Percentiles rank a stretch among this genome's conserved stretches.
Evolutionary conservation across 2,329 filamentous ascomycete genomes (phyloP).

Genomic region (Ceratocystis alfenasii): DNA sequence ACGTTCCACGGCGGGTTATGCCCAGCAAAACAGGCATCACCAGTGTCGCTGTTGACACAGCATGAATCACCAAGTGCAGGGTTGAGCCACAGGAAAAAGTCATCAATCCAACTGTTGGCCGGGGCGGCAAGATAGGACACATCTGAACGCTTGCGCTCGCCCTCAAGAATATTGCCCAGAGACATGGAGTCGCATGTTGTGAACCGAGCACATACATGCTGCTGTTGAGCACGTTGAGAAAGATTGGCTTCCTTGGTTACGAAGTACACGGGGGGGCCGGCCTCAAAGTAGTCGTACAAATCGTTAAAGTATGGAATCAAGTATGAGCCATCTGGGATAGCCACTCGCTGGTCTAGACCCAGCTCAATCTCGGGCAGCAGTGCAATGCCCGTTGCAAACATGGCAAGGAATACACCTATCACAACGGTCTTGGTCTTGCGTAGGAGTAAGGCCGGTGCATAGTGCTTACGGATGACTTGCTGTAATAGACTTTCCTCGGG

Average conservation of each 20-base stretch:
- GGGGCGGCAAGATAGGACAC: constrained; percentile 80
- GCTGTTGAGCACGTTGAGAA: constrained; percentile 63
- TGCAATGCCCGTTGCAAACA: constrained; percentile 76
- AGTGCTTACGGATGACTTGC: constrained; percentile 77
- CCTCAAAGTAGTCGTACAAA: constrained; percentile 80
- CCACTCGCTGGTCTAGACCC: constrained; percentile 86
- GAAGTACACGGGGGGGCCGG: constrained; percentile 91
- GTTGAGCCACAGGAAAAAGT: constrained; percentile 95
- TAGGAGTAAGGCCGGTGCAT: constrained; percentile 69
- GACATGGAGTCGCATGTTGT: constrained; percentile 77
- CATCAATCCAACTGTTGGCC: constrained; percentile 91
- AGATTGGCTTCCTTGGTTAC: constrained; percentile 72
- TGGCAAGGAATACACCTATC: constrained; percentile 68
- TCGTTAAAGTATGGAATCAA: constrained; percentile 95
- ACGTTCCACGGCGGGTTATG: constrained; percentile 79
- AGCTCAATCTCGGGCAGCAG: constrained; percentile 74
- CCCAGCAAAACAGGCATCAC: constrained; percentile 64
- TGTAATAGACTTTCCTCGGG: constrained; percentile 77
- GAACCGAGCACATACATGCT: constrained; percentile 80
- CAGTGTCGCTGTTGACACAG: constrained; percentile 51
- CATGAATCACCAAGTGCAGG: constrained; percentile 58
- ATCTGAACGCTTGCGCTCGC: constrained; percentile 80
- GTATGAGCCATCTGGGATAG: constrained; percentile 87
- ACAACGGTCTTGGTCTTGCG: constrained; percentile 69
- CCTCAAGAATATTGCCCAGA: constrained; percentile 79